Percentiles rank a stretch among this genome's conserved stretches.
These are phyloP conservation scores for Halophytophthora polymorphica DNA, from an alignment of 352 stramenopile species.

Conservation along the genomic window DNA sequence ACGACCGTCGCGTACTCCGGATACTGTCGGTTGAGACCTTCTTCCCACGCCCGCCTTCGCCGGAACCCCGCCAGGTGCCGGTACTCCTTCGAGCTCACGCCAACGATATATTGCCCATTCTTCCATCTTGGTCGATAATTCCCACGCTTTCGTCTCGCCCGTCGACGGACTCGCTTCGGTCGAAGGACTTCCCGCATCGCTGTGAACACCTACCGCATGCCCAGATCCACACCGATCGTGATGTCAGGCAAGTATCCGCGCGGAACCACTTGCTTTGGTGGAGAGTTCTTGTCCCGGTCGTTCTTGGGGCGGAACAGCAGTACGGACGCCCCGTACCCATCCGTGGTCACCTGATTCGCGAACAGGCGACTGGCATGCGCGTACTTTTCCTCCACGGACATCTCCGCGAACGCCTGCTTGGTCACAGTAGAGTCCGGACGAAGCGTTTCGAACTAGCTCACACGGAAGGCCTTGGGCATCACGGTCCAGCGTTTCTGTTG, in stretches of 20 bases:
- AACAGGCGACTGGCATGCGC: constrained; percentile 6
- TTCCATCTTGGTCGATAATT: background rate
- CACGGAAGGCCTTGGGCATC: constrained; percentile 4
- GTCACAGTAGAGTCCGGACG: background rate
- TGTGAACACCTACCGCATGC: constrained; percentile 6
- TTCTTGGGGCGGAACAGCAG: constrained; percentile 3
- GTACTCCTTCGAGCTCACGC: constrained; percentile 1
- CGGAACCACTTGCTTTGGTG: background rate
- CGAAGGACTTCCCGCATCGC: background rate
- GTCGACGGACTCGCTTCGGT: background rate
- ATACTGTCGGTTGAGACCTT: background rate
- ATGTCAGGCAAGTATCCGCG: constrained; percentile 1
- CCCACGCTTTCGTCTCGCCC: background rate
- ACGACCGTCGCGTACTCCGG: constrained; percentile 1
- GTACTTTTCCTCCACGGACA: constrained; percentile 4
- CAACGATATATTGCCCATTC: background rate
- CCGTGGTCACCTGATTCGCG: constrained; percentile 2
- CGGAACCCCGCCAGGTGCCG: constrained; percentile 5
- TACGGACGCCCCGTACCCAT: constrained; percentile 5
- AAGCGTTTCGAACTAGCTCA: constrained; percentile 3
- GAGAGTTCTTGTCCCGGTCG: background rate
- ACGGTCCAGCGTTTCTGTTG: constrained; percentile 5
- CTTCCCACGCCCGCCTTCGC: constrained; percentile 1
- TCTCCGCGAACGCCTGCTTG: background rate
- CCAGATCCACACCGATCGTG: constrained; percentile 4